Percentiles rank a stretch among this genome's conserved stretches.
These are phyloP conservation scores for Penicillium bovifimosum DNA, from an alignment of 495 filamentous ascomycete genomes.

Conservation along the genomic window DNA sequence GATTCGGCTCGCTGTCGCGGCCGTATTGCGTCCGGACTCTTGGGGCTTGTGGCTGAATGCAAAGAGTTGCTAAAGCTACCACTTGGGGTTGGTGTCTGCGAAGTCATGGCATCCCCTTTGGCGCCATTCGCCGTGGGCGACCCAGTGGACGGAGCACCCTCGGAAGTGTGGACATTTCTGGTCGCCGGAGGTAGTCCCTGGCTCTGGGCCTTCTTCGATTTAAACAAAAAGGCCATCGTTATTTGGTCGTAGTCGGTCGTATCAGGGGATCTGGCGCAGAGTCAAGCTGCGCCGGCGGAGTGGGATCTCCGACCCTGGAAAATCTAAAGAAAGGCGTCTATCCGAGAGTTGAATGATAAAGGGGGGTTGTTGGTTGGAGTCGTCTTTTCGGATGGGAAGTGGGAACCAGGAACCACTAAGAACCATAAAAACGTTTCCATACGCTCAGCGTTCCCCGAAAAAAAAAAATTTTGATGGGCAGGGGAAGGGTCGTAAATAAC, in stretches of 20 bases:
- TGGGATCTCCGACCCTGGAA: conserved; percentile 10
- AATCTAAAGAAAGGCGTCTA: conserved; percentile 6
- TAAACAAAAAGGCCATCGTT: conserved; percentile 60
- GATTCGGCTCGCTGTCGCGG: conserved; percentile 48
- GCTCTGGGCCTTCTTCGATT: conserved; percentile 50
- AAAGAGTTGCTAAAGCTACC: conserved; percentile 62
- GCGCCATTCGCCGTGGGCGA: conserved; percentile 33
- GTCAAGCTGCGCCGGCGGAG: conserved; percentile 13
- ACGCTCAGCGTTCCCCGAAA: conserved; percentile 18
- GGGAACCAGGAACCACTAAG: conserved; percentile 26
- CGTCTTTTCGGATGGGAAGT: conserved; percentile 23
- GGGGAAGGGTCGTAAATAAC: conserved; percentile 5
- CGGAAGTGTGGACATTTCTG: conserved; percentile 48
- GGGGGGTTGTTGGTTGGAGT: conserved; percentile 3
- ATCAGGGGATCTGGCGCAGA: conserved; percentile 17
- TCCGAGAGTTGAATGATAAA: background rate
- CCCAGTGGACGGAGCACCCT: conserved; percentile 33
- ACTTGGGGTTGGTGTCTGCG: conserved; percentile 54
- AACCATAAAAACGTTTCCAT: conserved; percentile 23
- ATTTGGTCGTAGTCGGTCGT: conserved; percentile 38
- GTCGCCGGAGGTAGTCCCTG: conserved; percentile 47
- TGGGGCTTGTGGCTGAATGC: conserved; percentile 47
- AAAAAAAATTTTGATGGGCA: conserved; percentile 11
- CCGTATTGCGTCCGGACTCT: conserved; percentile 48
- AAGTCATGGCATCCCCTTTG: conserved; percentile 35